Base-by-base conservation (phyloP, 192 early-diverging fungal genomes). In the Linnemannia elongata region DNA sequence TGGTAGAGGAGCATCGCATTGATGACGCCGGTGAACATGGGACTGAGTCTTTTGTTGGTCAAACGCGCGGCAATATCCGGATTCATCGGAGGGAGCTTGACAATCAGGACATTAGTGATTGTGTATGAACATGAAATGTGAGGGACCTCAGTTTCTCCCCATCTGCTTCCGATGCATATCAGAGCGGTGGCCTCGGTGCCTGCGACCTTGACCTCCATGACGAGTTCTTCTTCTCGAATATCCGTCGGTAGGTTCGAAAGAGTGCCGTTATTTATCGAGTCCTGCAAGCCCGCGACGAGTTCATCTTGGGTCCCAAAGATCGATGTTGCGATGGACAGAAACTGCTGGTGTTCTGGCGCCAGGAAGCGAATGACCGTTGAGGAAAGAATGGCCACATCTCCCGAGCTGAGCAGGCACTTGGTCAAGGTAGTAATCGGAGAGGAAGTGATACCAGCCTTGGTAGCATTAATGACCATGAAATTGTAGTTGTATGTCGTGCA, bases 381-480 rank as follows among this genome's bases (percentile, higher is more conserved):
- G 33, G 38, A 71, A 3, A 82, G 8, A 38, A 52, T 45, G 41
- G 44, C 13, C 2, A 52, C 49, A 0, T 60, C 74, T 4, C 75
- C 81, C 1, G 69, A 71, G 6, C 41, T 30, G 44, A 73, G 44
- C 44, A 49, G 45, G 45, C 72, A 73, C 42, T 73, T 73, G 45
- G 72, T 73, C 44, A 73, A 49, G 45, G 45, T 30, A 44, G 72
- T 73, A 24, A 7, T 73, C 72, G 72, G 72, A 30, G 72, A 73
- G 45, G 72, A 73, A 45, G 72, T 73, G 39, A 73, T 27, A 49
- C 72, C 72, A 73, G 72, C 72, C 42, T 73, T 44, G 72, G 39
- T 49, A 47, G 72, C 72, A 49, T 73, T 49, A 73, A 73, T 49
- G 45, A 73, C 39, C 72, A 73, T 73, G 72, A n/a, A 30, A 73